These are phyloP conservation scores for Thelephora ganbajun DNA, from an alignment of 768 basidiomycete species.

Conservation along the genomic window DNA sequence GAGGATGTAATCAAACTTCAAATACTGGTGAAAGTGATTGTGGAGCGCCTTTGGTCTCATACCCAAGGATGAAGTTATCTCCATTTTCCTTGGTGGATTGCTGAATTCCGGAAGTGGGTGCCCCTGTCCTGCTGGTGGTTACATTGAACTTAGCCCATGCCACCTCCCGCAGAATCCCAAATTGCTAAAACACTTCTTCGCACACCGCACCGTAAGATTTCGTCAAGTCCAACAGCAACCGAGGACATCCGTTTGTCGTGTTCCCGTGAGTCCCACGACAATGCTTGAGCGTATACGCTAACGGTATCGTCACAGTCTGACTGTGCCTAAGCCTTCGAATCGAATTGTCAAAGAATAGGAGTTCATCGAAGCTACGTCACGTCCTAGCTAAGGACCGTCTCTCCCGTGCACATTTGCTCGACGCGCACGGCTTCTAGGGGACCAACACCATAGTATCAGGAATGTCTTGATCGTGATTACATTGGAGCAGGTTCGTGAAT, in stretches of 20 bases:
- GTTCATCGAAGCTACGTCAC: slow-evolving; percentile 95
- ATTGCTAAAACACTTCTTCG: too few species aligned
- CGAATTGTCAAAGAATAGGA: too few species aligned
- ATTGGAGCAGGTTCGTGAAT: too few species aligned
- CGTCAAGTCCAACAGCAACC: slow-evolving; percentile 32
- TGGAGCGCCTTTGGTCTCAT: too few species aligned
- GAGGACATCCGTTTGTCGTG: slow-evolving; percentile 73
- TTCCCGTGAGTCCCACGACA: slow-evolving; percentile 89
- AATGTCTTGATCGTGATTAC: too few species aligned
- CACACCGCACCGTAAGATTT: slow-evolving; percentile 28
- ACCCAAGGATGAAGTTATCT: too few species aligned
- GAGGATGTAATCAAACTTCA: slow-evolving; percentile 83
- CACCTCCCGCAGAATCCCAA: slow-evolving; percentile 43
- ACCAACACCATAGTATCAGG: too few species aligned
- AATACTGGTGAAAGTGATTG: slow-evolving; percentile 46
- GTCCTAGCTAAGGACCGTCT: slow-evolving; percentile 82
- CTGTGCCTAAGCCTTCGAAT: slow-evolving; percentile 63
- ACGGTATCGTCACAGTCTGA: slow-evolving; percentile 35
- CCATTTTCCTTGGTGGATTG: too few species aligned
- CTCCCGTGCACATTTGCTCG: too few species aligned
- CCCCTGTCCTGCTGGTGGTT: neutral
- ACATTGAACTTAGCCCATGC: slow-evolving; percentile 6
- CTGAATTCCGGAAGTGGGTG: slow-evolving; percentile 79
- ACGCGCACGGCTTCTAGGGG: too few species aligned
- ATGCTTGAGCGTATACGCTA: slow-evolving; percentile 24